Evolutionary conservation across 306 rosid genomes (phyloP), one percentile per base, ranked within the genome.

Genomic region (Gastrolobium bilobum): DNA sequence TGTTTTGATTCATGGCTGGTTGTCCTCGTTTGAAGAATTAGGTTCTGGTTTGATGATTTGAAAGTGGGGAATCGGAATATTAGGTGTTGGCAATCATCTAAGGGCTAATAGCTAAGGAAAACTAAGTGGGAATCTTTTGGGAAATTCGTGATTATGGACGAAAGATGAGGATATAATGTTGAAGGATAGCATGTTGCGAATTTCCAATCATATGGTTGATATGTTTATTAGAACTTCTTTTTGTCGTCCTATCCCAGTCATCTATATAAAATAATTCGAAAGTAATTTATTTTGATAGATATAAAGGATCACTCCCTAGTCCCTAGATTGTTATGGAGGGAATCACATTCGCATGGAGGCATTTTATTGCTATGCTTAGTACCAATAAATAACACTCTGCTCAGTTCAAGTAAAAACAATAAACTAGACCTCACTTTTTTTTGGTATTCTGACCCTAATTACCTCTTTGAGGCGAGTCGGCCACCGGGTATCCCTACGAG

Each of bases 61-160:
- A 69, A 62, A 79, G 54, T 79, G 60, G 65, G 79, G 76, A 62
- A 74, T 85, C 59, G 5, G 40, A 68, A 58, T 77, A 77, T 77
- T 77, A 50, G 79, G 50, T 59, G 74, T 29, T 51, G 61, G 15
- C 15, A 14, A 60, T 31, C 33, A 54, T 73, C 47, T 67, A 47
- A 65, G 54, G 40, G 62, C 81, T 46, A 26, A 75, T 68, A 20
- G 39, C 34, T 1, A 68, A 47, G 13, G 43, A 29, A 71, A 62
- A 38, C 51, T 26, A 52, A 2, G 2, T 67, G 38, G 53, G 83
- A 42, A 67, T 46, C 8, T 61, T 59, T 53, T 31, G 30, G 46
- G 29, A 39, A 53, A 68, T 67, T 64, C 37, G 56, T 73, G 30
- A 35, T 71, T 67, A 6, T 73, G 77, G 67, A 71, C 30, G 39